Conservation (phyloP, 2,329 filamentous ascomycete species). For the Xylaria sp. region DNA sequence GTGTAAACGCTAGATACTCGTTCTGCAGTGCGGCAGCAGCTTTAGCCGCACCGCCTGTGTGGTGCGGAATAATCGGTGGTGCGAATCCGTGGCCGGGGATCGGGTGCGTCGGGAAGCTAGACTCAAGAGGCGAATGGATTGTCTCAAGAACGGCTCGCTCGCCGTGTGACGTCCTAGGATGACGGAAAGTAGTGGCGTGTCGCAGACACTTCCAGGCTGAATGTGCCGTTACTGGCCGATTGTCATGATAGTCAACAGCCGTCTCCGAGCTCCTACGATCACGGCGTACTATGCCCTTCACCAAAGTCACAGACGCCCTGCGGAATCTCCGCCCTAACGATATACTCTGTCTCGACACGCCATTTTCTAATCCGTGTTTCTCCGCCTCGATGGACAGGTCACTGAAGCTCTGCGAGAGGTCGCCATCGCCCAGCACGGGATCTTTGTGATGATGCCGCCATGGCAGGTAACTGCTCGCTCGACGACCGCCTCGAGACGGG, state of each 20-base stretch:
- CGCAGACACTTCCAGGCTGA: slow-evolving; percentile 63
- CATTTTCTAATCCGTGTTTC: slow-evolving; percentile 33
- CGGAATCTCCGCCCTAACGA: slow-evolving; percentile 64
- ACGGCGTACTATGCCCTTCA: slow-evolving; percentile 62
- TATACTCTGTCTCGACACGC: slow-evolving; percentile 33
- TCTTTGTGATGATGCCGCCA: slow-evolving; percentile 62
- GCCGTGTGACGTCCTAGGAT: slow-evolving; percentile 59
- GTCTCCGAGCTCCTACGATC: slow-evolving; percentile 52
- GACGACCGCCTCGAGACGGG: slow-evolving; percentile 54
- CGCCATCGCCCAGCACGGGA: slow-evolving; percentile 51
- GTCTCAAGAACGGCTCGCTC: slow-evolving; percentile 53
- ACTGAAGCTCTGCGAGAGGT: slow-evolving; percentile 42
- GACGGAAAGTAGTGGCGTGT: slow-evolving; percentile 63
- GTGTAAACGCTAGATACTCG: slow-evolving; percentile 55
- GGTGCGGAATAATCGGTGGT: slow-evolving; percentile 69
- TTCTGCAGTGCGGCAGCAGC: slow-evolving; percentile 71
- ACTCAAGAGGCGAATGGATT: slow-evolving; percentile 53
- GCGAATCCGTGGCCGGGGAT: slow-evolving; percentile 63
- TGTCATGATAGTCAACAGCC: slow-evolving; percentile 41
- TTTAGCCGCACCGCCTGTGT: slow-evolving; percentile 70
- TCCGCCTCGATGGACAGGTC: slow-evolving; percentile 47
- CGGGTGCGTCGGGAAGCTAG: slow-evolving; percentile 50
- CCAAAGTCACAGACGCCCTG: slow-evolving; percentile 66
- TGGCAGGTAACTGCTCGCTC: slow-evolving; percentile 62
- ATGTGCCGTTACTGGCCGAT: slow-evolving; percentile 60